Evolutionary conservation across 345 rosid species (phyloP).

Genomic region (Lagerstroemia speciosa): DNA sequence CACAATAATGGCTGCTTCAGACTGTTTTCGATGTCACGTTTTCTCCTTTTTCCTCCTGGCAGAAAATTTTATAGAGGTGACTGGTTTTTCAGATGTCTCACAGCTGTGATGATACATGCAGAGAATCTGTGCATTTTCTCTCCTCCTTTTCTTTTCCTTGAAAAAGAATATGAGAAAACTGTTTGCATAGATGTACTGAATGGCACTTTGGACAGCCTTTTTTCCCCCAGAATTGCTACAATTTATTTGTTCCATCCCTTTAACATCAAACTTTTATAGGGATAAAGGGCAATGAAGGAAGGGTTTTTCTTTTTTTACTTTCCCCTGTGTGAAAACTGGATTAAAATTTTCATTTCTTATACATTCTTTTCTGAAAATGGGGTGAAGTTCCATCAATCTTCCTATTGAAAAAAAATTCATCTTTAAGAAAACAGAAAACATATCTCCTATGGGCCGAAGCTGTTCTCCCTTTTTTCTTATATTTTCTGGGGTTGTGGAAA

Average conservation of each 20-base stretch:
- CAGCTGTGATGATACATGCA: not conserved
- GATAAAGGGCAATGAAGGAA: too few species aligned
- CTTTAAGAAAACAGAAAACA: not conserved
- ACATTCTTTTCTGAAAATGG: not conserved
- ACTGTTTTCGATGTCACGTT: not conserved
- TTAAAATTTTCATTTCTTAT: not conserved
- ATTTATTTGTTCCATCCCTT: not conserved
- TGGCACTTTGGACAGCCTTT: not conserved
- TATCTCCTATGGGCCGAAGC: not conserved
- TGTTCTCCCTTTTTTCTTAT: not conserved
- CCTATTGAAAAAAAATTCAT: not conserved
- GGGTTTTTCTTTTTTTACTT: not conserved
- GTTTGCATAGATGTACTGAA: not conserved
- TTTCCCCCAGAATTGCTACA: not conserved
- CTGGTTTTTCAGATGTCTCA: not conserved
- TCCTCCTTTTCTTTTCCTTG: not conserved
- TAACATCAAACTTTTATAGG: not conserved
- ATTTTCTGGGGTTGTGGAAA: conserved; percentile 3
- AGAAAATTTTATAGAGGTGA: not conserved
- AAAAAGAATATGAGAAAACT: not conserved
- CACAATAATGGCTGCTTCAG: conserved; percentile 1
- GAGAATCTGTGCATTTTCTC: not conserved
- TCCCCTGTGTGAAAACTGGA: not conserved
- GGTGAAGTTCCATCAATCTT: not conserved
- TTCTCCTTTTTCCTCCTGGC: not conserved